Percentiles rank a stretch among this genome's conserved stretches.
Conservation (phyloP, 306 rosid genomes). For the Trichosanthes truncata region DNA sequence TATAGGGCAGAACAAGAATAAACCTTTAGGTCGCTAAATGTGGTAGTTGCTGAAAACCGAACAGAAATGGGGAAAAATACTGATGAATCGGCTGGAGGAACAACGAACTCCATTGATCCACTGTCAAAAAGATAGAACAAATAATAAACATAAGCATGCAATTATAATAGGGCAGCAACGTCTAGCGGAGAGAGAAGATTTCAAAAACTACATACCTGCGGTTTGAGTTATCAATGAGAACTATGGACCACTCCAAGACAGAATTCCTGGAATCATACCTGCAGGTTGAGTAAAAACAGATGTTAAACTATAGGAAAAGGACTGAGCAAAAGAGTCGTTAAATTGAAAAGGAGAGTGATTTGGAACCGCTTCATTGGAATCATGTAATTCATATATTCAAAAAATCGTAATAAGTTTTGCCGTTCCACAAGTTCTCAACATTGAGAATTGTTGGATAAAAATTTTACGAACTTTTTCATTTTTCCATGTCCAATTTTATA, state of each 20-base stretch:
- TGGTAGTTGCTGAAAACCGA: slow-evolving; percentile 57
- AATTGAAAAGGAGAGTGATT: neutral
- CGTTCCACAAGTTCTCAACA: neutral
- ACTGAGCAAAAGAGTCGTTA: neutral
- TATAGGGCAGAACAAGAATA: neutral
- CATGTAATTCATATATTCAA: neutral
- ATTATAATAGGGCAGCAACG: neutral
- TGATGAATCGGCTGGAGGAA: slow-evolving; percentile 80
- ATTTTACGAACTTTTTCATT: neutral
- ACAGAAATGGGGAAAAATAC: slow-evolving; percentile 84
- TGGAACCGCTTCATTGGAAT: neutral
- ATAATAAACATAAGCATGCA: neutral
- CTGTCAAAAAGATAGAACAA: slow-evolving; percentile 31
- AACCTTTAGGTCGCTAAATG: slow-evolving; percentile 90
- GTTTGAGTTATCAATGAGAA: slow-evolving; percentile 66
- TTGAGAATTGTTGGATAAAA: neutral
- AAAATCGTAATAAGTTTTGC: neutral
- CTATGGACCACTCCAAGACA: slow-evolving; percentile 74
- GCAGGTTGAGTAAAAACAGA: neutral
- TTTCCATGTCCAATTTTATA: neutral
- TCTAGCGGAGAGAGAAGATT: neutral
- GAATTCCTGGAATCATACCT: slow-evolving; percentile 91
- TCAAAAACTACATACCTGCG: slow-evolving; percentile 47
- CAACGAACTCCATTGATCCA: slow-evolving; percentile 92
- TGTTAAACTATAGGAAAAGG: neutral